Conservation (phyloP, 441 rosid species). For the Raphanus hybrid region DNA sequence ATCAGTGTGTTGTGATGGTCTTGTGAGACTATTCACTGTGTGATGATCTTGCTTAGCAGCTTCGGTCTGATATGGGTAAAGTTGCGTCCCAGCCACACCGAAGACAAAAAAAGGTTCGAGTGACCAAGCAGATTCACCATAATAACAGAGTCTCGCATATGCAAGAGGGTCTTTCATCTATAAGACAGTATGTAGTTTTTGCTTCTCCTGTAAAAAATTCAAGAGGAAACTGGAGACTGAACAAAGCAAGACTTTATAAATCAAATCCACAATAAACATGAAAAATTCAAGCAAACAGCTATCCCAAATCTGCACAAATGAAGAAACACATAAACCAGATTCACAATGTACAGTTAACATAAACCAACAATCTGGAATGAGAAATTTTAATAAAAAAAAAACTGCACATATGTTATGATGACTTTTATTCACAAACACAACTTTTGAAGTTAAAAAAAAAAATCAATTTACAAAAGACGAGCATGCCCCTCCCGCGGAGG, state of each 20-base stretch:
- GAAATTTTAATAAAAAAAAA: conserved; percentile 19
- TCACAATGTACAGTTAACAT: conserved; percentile 7
- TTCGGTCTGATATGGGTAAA: not conserved
- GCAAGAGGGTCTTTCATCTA: not conserved
- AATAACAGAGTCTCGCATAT: not conserved
- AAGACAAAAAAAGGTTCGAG: not conserved
- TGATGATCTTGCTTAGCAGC: not conserved
- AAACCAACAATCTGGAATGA: conserved; percentile 17
- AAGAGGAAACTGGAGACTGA: not conserved
- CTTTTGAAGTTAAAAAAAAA: conserved; percentile 12
- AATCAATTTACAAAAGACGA: conserved; percentile 31
- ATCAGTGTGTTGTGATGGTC: not conserved
- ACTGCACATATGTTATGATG: conserved; percentile 2
- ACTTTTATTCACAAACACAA: not conserved
- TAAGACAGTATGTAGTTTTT: too few species aligned
- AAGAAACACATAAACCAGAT: not conserved
- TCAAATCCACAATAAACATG: not conserved
- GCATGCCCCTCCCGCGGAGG: not conserved
- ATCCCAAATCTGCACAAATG: not conserved
- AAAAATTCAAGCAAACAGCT: not conserved
- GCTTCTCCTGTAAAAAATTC: too few species aligned
- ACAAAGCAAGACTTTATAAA: not conserved
- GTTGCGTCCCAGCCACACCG: not conserved
- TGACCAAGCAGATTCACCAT: not conserved
- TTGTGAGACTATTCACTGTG: conserved; percentile 4